phyloP scores from a whole-genome alignment of 805 yeast genomes.

The Ogataea allantospora region DNA sequence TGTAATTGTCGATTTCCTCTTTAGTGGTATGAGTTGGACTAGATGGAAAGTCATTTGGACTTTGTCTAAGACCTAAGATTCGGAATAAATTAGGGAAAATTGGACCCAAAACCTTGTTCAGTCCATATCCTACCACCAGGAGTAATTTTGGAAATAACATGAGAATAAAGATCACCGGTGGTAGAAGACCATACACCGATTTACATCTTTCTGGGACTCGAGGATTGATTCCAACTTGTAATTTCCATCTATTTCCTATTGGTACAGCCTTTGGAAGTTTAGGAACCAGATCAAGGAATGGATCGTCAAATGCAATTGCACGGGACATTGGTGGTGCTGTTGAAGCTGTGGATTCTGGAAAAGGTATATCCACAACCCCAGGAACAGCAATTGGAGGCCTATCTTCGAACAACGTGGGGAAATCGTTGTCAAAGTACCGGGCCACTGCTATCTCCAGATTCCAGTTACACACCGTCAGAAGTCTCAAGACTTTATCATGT shows the following conservation, averaged over 20 bases:
- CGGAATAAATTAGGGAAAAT: constrained; percentile 35
- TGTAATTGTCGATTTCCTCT: constrained; percentile 19
- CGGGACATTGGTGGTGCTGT: constrained; percentile 14
- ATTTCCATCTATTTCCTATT: constrained; percentile 37
- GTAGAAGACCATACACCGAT: constrained; percentile 11
- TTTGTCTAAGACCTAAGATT: constrained; percentile 28
- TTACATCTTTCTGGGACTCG: constrained; percentile 1
- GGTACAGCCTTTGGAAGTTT: constrained; percentile 37
- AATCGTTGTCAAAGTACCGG: constrained; percentile 57
- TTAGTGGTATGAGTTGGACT: constrained; percentile 24
- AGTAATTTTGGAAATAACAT: constrained; percentile 55
- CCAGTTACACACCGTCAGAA: constrained; percentile 55
- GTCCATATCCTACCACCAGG: constrained; percentile 40
- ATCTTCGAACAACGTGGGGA: constrained; percentile 34
- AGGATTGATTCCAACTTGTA: constrained; percentile 30
- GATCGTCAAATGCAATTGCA: constrained; percentile 24
- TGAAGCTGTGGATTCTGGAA: constrained; percentile 7
- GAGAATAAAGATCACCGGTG: constrained; percentile 49
- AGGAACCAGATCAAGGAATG: constrained; percentile 30
- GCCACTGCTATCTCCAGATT: constrained; percentile 60
- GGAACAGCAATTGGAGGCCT: constrained; percentile 9
- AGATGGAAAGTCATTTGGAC: constrained; percentile 33
- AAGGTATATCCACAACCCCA: background rate
- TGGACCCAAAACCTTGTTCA: constrained; percentile 35
- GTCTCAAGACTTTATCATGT: constrained; percentile 42